A percentile compares a stretch with the other conserved stretches of the same genome.
phyloP scores from a whole-genome alignment of 805 yeast species.

The Candida xyloterini region DNA sequence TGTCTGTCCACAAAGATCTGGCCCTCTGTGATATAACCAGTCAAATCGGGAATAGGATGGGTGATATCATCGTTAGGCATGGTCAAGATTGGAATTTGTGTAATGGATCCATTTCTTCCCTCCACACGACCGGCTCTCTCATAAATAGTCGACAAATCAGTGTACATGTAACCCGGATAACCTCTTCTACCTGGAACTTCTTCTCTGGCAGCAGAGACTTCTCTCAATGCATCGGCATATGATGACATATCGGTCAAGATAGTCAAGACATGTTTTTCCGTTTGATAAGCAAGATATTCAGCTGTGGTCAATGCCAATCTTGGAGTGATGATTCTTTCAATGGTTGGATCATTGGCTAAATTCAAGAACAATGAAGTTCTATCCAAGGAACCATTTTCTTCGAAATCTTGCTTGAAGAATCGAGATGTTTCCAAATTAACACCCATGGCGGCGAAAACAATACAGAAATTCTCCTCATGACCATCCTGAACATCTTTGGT shows the following conservation, averaged over 20 bases:
- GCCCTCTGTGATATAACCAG: slow-evolving; percentile 99
- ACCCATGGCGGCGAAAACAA: slow-evolving; percentile 99
- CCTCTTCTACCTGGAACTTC: slow-evolving; percentile 99
- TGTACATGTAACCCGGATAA: slow-evolving; percentile 99
- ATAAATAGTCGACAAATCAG: slow-evolving; percentile 97
- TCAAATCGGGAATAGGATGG: slow-evolving; percentile 99
- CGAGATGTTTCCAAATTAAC: slow-evolving; percentile 97
- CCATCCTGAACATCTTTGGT: slow-evolving; percentile 99
- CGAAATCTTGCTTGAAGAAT: slow-evolving; percentile 98
- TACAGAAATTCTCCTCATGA: slow-evolving; percentile 98
- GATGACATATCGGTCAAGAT: slow-evolving; percentile 99
- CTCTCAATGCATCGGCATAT: slow-evolving; percentile 99
- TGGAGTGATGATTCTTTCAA: slow-evolving; percentile 98
- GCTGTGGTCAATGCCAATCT: slow-evolving; percentile 98
- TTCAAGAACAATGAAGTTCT: slow-evolving; percentile 95
- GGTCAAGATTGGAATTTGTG: slow-evolving; percentile 97
- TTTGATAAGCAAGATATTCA: slow-evolving; percentile 97
- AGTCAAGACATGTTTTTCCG: slow-evolving; percentile 98
- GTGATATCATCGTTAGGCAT: slow-evolving; percentile 99
- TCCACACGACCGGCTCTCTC: slow-evolving; percentile 99
- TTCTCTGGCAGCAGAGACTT: slow-evolving; percentile 99
- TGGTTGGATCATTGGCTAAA: slow-evolving; percentile 98
- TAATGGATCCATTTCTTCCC: slow-evolving; percentile 98
- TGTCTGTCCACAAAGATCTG: slow-evolving; percentile 98
- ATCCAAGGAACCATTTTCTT: slow-evolving; percentile 97